These are phyloP conservation scores for Phytophthora pisi DNA, from an alignment of 352 stramenopile genomes.

Conservation along the genomic window DNA sequence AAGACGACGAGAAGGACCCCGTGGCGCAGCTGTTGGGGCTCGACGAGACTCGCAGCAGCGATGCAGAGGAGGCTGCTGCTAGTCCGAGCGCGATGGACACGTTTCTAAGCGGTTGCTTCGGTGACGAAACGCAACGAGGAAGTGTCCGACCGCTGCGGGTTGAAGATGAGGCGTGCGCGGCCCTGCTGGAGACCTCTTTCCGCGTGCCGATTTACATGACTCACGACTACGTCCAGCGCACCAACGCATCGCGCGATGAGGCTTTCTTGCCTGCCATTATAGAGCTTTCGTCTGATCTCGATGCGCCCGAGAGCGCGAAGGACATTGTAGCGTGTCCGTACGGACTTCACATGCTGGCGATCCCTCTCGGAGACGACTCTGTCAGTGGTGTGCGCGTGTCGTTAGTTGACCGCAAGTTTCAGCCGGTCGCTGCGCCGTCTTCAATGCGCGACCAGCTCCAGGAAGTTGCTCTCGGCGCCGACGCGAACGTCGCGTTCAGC, in stretches of 20 bases:
- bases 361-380: conserved; percentile 22
- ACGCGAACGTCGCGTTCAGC: conserved; percentile 20
- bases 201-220: conserved; percentile 57
- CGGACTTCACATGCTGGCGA: conserved; percentile 61
- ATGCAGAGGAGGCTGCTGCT: conserved; percentile 3
- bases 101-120: conserved; percentile 34
- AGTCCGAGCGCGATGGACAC: conserved; percentile 5
- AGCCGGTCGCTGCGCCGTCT: conserved; percentile 24
- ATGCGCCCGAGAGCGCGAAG: conserved; percentile 9
- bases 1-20: conserved; percentile 12
- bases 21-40: conserved; percentile 27
- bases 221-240: conserved; percentile 76
- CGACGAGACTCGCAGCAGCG: not conserved
- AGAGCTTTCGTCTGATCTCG: conserved; percentile 10
- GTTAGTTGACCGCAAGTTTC: conserved; percentile 40
- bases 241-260: conserved; percentile 41
- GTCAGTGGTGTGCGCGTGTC: conserved; percentile 16
- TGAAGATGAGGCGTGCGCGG: conserved; percentile 36
- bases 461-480: conserved; percentile 34
- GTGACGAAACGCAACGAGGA: conserved; percentile 7
- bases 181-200: conserved; percentile 44
- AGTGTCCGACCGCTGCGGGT: conserved; percentile 25
- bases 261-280: conserved; percentile 46
- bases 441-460: conserved; percentile 9
- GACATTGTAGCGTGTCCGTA: conserved; percentile 54